Base-by-base conservation (phyloP, 805 yeast genomes). In the Starmerella bacillaris region DNA sequence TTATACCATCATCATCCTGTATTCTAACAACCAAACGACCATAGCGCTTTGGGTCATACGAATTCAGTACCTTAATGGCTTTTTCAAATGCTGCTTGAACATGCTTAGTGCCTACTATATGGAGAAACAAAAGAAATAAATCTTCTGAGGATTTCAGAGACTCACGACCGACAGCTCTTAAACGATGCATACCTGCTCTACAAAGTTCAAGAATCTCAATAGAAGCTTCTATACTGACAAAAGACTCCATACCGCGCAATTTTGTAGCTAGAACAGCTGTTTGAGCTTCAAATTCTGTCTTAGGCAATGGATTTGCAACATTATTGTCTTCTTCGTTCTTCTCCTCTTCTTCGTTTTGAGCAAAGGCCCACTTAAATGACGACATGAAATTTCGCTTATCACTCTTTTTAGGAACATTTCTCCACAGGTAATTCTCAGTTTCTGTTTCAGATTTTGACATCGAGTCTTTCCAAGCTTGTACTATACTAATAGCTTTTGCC, bases 71-170 rank as follows among this genome's bases (percentile, higher is more conserved):
- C 1, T 57, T 59, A 34, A 84, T 60, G 0, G 96, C 95, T 46
- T 72, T 76, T 27, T 72, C 73, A 52, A 89, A 89, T 0, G 95
- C 96, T 0, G 72, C 72, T 42, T 68, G 67, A n/a, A 89, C 63
- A 55, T 89, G 96, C n/a, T 68, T 61, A 14, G 63, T 63, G 9
- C 84, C 77, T 12, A 86, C 59, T 4, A 69, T 59, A 2, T 65
- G 67, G 5, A 86, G 56, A 33, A 78, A 65, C 24, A 67, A 69
- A 14, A 74, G 71, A 50, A 82, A 86, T 1, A 83, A 61, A n/a
- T 66, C 68, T 49, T 73, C 71, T 38, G 70, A 57, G 7, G 68
- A 70, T 14, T 43, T 45, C 35, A 62, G 59, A 1, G 71, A 56
- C 51, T 59, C 43, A 47, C 55, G 29, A 31, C 49, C 44, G 4